Percentiles rank a stretch among this genome's conserved stretches.
Conservation (phyloP, 331 rosid species). For the Arachis monticola region DNA sequence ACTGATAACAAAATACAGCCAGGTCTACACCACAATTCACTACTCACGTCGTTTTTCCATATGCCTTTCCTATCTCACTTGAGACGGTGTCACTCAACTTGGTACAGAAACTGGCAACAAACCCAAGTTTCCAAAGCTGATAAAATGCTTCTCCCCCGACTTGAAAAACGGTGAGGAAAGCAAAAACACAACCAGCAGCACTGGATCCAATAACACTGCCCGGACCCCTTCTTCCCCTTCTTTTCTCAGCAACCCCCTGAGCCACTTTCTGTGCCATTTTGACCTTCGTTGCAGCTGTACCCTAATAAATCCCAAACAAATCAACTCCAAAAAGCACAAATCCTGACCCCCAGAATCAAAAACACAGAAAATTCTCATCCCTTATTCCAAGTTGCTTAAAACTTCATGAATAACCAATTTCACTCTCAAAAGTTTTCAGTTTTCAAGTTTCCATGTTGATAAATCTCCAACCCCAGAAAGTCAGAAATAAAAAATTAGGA, state of each 20-base stretch:
- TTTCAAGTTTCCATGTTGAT: neutral
- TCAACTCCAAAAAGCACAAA: constrained; percentile 39
- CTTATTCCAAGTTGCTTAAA: constrained; percentile 12
- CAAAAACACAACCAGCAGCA: constrained; percentile 94
- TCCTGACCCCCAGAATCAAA: constrained; percentile 25
- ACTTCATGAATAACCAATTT: constrained; percentile 17
- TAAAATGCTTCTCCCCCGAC: constrained; percentile 71
- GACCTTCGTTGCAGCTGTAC: constrained; percentile 92
- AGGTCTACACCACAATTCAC: constrained; percentile 14
- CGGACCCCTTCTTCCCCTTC: constrained; percentile 95
- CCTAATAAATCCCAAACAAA: constrained; percentile 56
- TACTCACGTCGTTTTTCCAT: constrained; percentile 87
- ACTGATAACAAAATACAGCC: constrained; percentile 14
- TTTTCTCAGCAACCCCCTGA: constrained; percentile 95
- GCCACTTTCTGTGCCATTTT: constrained; percentile 93
- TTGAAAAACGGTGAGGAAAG: constrained; percentile 68
- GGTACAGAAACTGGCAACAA: constrained; percentile 97
- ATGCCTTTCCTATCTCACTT: constrained; percentile 98
- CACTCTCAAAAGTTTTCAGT: neutral
- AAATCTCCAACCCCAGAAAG: constrained; percentile 9
- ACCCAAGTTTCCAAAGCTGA: constrained; percentile 86
- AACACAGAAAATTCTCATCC: constrained; percentile 7
- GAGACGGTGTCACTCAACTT: constrained; percentile 95
- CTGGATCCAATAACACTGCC: constrained; percentile 97
- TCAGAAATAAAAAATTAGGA: neutral